A percentile compares a stretch with the other conserved stretches of the same genome.
Conservation (phyloP, 2,329 filamentous ascomycete genomes). For the Drechslera avenae region DNA sequence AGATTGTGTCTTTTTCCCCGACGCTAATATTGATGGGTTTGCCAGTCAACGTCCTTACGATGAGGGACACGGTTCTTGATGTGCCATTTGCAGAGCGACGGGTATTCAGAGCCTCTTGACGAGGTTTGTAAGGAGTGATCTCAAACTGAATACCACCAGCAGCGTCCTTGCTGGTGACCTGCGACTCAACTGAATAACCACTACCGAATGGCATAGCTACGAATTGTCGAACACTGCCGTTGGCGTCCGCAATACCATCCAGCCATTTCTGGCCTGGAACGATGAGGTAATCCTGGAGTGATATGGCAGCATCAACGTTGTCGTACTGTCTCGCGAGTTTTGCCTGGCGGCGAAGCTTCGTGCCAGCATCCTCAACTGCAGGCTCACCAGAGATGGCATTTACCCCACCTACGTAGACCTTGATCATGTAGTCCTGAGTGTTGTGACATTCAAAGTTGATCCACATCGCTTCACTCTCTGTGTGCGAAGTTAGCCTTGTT, state of each 20-base stretch:
- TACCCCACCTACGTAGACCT: slow-evolving; percentile 49
- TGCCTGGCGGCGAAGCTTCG: slow-evolving; percentile 2
- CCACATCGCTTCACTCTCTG: slow-evolving; percentile 53
- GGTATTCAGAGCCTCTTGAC: too few relatives aligned
- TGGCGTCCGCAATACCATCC: slow-evolving; percentile 47
- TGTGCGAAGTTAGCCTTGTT: neutral
- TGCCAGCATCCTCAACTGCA: neutral
- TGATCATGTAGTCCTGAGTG: slow-evolving; percentile 43
- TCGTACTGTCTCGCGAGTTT: neutral
- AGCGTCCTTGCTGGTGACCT: slow-evolving; percentile 52
- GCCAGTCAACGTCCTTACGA: too few relatives aligned
- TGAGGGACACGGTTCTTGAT: too few relatives aligned
- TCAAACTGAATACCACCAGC: slow-evolving; percentile 54
- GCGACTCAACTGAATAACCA: slow-evolving; percentile 54
- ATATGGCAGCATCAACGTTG: neutral
- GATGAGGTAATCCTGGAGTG: slow-evolving; percentile 53
- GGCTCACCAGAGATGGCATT: slow-evolving; percentile 51
- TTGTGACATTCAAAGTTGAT: slow-evolving; percentile 38
- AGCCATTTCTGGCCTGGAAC: slow-evolving; percentile 50
- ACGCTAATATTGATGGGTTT: too few relatives aligned
- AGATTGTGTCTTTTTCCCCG: neutral
- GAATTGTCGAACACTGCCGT: slow-evolving; percentile 54
- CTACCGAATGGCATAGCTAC: slow-evolving; percentile 53
- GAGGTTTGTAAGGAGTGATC: slow-evolving; percentile 37
- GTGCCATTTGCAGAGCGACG: too few relatives aligned